Base-by-base conservation (phyloP, 2,329 filamentous ascomycete genomes). In the Epichloe festucae region DNA sequence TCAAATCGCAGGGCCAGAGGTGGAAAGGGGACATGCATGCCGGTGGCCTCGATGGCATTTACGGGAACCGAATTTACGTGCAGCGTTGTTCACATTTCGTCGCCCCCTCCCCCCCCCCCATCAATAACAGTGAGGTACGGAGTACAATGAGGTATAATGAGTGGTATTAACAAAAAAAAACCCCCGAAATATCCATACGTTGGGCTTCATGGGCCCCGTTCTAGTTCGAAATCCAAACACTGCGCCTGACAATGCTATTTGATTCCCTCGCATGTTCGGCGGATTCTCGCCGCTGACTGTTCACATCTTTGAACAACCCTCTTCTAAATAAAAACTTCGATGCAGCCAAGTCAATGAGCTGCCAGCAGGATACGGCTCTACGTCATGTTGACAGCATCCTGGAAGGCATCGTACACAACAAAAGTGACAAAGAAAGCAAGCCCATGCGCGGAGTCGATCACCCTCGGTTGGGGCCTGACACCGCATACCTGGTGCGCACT, bases 241-340 rank as follows among this genome's bases (percentile, higher is more conserved):
- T 52, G 35, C 50, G 50, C 50, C 50, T 42, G 14, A 40, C 35
- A 21, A 52, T 52, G 46, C 39, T 48, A 10, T 48, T 40, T 38
- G 39, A 39, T 34, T 48, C 46, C 8, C 35, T 31, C 7, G 23
- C 15, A n/a, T 50, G 3, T 35, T 36, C 5, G 12, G 19, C 31
- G 31, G 19, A 11, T 11, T n/a, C 35, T 15, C 27, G 15, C 21
- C 43, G 21, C 21, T 21, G 21, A 21, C 21, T 46, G 23, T n/a
- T 27, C 43, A 4, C 14, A 39, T 39, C 36, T n/a, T 39, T n/a
- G 12, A 31, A 11, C 8, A 10, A 31, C 27, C 0, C 27, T 31
- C 27, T 31, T 10, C 10, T 4, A 11, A 31, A 31, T 1, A 0
- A 11, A 31, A n/a, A 39, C 6, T n/a, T 39, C 35, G 21, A 47